Evolutionary conservation across 176 grass and related monocot species (phyloP).

Genomic region (Oryza rufipogon): DNA sequence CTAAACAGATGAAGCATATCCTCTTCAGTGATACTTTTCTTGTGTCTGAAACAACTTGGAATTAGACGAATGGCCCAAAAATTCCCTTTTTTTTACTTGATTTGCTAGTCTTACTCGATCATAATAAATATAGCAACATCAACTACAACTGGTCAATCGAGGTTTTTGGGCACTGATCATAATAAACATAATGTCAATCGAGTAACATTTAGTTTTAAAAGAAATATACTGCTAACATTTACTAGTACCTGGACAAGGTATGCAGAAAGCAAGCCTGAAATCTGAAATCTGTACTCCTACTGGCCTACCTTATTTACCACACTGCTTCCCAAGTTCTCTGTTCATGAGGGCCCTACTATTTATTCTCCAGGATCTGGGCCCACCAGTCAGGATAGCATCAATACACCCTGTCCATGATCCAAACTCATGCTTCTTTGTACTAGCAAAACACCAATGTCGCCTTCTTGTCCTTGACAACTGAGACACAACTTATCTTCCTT

Average conservation of each 20-base stretch:
- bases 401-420: not conserved
- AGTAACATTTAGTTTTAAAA: not conserved
- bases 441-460: not conserved
- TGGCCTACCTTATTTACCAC: conserved; percentile 3
- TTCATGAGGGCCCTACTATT: not conserved
- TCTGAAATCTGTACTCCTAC: not conserved
- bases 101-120: not conserved
- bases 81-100: not conserved
- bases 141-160: no score
- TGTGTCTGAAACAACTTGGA: not conserved
- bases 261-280: conserved; percentile 1
- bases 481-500: not conserved
- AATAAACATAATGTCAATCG: no score
- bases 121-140: not conserved
- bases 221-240: conserved; percentile 12
- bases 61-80: not conserved
- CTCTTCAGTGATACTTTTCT: not conserved
- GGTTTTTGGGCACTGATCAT: not conserved
- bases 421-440: not conserved
- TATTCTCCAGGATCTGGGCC: not conserved
- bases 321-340: not conserved
- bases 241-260: not conserved
- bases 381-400: not conserved
- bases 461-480: not conserved
- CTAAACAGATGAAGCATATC: not conserved